Percentiles rank a stretch among this genome's conserved stretches.
Conservation (phyloP, 2,329 filamentous ascomycete genomes). For the Arachnomyces sp. region DNA sequence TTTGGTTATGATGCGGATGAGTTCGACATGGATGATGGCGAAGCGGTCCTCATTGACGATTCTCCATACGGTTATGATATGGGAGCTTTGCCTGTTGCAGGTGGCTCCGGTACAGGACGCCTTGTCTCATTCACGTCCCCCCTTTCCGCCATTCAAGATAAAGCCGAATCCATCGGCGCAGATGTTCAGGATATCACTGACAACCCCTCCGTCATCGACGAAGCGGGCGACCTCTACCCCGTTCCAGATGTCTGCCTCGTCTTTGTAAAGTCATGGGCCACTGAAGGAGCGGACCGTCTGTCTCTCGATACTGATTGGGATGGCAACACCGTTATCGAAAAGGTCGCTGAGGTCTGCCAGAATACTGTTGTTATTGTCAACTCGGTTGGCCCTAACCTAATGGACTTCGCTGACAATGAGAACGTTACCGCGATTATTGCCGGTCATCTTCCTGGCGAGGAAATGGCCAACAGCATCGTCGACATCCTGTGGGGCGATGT, state of each 20-base stretch:
- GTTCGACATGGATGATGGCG: constrained; percentile 25
- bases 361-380: constrained; percentile 47
- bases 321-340: constrained; percentile 33
- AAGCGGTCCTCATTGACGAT: constrained; percentile 23
- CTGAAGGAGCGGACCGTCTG: constrained; percentile 37
- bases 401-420: constrained; percentile 19
- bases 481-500: constrained; percentile 78
- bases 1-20: constrained; percentile 12
- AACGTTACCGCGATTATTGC: constrained; percentile 64
- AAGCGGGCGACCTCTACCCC: constrained; percentile 19
- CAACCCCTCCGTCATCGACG: constrained; percentile 29
- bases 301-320: constrained; percentile 37
- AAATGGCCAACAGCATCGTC: constrained; percentile 70
- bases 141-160: constrained; percentile 15
- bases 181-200: constrained; percentile 30
- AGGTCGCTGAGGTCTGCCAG: constrained; percentile 39
- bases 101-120: constrained; percentile 21
- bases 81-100: constrained; percentile 7
- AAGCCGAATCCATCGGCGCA: constrained; percentile 11
- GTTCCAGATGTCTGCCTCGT: constrained; percentile 47
- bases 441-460: constrained; percentile 74
- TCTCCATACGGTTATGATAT: constrained; percentile 16
- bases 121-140: constrained; percentile 16
- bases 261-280: constrained; percentile 50
- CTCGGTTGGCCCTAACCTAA: constrained; percentile 34